phyloP scores from a whole-genome alignment of 1,139 yeast genomes.

The Blastobotrys malaysiensis region DNA sequence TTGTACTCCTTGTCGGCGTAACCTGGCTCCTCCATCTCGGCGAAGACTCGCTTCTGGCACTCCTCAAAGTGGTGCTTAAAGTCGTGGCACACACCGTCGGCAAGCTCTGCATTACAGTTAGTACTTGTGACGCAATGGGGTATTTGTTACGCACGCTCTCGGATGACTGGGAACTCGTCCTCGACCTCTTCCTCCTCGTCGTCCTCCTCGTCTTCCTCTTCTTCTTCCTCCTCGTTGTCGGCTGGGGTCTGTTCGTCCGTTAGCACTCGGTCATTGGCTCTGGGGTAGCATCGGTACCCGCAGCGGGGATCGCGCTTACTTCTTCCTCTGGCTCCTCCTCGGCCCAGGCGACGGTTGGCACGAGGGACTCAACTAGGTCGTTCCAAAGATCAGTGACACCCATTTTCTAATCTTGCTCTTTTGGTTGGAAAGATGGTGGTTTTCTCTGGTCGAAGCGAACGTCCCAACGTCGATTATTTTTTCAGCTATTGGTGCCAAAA shows the following conservation, averaged over 20 bases:
- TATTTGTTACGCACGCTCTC: constrained; percentile 23
- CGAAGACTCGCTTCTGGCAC: constrained; percentile 90
- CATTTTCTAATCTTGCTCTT: constrained; percentile 33
- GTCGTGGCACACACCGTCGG: constrained; percentile 64
- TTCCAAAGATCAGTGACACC: constrained; percentile 47
- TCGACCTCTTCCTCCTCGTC: constrained; percentile 48
- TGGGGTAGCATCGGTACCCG: neutral
- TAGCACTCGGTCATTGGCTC: neutral
- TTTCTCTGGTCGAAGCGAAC: constrained; percentile 3
- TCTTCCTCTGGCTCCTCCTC: constrained; percentile 52
- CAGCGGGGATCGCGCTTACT: constrained; percentile 1
- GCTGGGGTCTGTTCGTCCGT: constrained; percentile 11
- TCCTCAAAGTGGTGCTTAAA: constrained; percentile 87
- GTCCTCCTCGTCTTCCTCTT: constrained; percentile 45
- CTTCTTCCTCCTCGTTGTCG: constrained; percentile 37
- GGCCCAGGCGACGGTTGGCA: constrained; percentile 81
- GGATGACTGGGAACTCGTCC: constrained; percentile 30
- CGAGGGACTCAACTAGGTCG: constrained; percentile 75
- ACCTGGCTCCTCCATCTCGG: constrained; percentile 75
- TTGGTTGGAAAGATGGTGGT: constrained; percentile 5
- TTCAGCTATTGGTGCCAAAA: constrained; percentile 1
- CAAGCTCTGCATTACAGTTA: constrained; percentile 31
- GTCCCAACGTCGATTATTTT: neutral
- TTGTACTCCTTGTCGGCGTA: constrained; percentile 77
- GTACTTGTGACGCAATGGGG: neutral